A percentile compares a stretch with the other conserved stretches of the same genome.
phyloP scores from a whole-genome alignment of 208 protist species.

The Leishmania lainsoni region DNA sequence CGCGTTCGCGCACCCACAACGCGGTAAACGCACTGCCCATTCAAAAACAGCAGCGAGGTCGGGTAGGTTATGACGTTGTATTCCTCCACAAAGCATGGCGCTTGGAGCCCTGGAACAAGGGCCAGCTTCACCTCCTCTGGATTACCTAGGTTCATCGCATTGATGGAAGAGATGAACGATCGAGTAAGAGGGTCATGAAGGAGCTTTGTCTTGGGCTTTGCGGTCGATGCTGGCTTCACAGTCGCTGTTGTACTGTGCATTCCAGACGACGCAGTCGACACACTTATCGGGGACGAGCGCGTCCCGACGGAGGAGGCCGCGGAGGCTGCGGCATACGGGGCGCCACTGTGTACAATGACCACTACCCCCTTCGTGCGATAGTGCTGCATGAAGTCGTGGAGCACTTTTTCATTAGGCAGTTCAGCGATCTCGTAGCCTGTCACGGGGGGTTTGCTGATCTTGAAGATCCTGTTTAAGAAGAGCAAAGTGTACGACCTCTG shows the following conservation, averaged over 20 bases:
- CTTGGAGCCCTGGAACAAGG: slow-evolving; percentile 68
- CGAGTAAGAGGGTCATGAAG: slow-evolving; percentile 65
- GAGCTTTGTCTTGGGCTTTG: slow-evolving; percentile 25
- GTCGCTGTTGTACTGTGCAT: not conserved
- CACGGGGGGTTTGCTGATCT: slow-evolving; percentile 67
- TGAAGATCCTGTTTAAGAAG: slow-evolving; percentile 73
- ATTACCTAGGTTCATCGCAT: slow-evolving; percentile 76
- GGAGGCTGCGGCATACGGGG: slow-evolving; percentile 9
- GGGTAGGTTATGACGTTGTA: slow-evolving; percentile 81
- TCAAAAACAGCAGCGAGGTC: slow-evolving; percentile 71
- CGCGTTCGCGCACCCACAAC: slow-evolving; percentile 64
- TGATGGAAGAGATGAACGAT: slow-evolving; percentile 80
- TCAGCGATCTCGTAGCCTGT: slow-evolving; percentile 87
- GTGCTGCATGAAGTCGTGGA: slow-evolving; percentile 67
- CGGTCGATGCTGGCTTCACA: not conserved
- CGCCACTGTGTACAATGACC: slow-evolving; percentile 71
- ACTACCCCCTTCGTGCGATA: slow-evolving; percentile 66
- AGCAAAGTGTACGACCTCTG: slow-evolving; percentile 19
- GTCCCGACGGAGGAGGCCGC: slow-evolving; percentile 5
- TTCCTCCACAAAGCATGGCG: slow-evolving; percentile 60
- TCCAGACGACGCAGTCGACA: not conserved
- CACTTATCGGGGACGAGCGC: slow-evolving; percentile 15
- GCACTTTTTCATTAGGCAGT: slow-evolving; percentile 78
- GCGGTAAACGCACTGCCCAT: slow-evolving; percentile 71
- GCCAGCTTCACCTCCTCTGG: slow-evolving; percentile 79